Base-by-base conservation (phyloP, 2,329 filamentous ascomycete species). In the Emergomyces pasteurianus region DNA sequence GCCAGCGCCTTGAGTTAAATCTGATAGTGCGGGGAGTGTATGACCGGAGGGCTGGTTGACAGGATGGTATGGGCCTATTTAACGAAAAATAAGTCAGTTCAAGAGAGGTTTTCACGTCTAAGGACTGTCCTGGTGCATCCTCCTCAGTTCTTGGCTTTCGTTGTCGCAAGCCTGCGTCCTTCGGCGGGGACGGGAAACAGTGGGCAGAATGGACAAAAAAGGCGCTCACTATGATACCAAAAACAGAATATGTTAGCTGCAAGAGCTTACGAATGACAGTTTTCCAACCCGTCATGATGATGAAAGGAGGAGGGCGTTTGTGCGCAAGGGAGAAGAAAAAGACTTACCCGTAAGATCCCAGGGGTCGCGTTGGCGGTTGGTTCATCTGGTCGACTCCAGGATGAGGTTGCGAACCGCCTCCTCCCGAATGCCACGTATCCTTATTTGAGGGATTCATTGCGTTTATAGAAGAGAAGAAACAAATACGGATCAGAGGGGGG, bases 21-120 rank as follows among this genome's bases (percentile, higher is more conserved):
- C 77, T 61, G 77, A 76, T 61, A 79, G 66, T 28, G 74, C 76
- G 42, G 77, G 77, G 52, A 79, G 71, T 36, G 74, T 77, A 60
- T 78, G 77, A n/a, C 74, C 72, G 43, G 75, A 71, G 16, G 74
- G 68, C 64, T 78, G 75, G 64, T 68, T 71, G 60, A 65, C 70
- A 58, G 73, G 71, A 63, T 78, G 76, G 62, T 76, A 76, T 18
- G 76, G 72, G 42, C 72, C 76, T 72, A 47, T 59, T 65, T n/a
- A 59, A 53, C 34, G 59, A 65, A 26, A 16, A 50, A 58, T 34
- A 34, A 43, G 28, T 55, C 36, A 53, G 49, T 59, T 31, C 16
- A 8, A 1, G 18, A 18, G 31, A 47, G 31, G 10, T 54, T 31
- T 23, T 58, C 56, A 31, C 34, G 28, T 50, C 43, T 21, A 56